These are phyloP conservation scores for Auricularia cornea DNA, from an alignment of 768 basidiomycete species.

Conservation along the genomic window DNA sequence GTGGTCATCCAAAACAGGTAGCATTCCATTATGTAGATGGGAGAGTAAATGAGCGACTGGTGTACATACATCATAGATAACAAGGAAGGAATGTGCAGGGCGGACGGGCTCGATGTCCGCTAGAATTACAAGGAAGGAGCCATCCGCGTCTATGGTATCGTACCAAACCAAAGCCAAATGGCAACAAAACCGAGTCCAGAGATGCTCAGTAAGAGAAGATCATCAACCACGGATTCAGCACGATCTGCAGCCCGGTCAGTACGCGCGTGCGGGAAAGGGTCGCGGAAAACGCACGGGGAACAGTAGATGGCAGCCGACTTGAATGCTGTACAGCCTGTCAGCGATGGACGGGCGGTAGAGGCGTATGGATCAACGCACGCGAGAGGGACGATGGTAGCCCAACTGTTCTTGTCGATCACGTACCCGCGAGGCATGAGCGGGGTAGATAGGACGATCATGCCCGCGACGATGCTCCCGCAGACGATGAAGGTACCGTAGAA, in stretches of 20 bases:
- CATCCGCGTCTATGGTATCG: no score
- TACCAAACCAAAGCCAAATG: no score
- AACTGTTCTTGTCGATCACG: conserved; percentile 48
- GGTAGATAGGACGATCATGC: conserved; percentile 50
- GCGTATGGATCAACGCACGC: conserved; percentile 35
- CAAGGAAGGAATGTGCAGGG: no score
- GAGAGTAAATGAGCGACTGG: no score
- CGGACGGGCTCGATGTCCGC: no score
- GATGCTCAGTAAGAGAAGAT: background rate
- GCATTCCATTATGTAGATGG: no score
- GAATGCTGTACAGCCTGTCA: background rate
- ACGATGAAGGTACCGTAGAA: conserved; percentile 61
- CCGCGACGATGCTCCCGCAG: conserved; percentile 40
- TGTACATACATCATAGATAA: no score
- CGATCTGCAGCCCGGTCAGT: background rate
- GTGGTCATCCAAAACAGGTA: no score
- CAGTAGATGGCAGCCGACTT: background rate
- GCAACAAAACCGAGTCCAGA: no score
- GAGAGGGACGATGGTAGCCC: conserved; percentile 58
- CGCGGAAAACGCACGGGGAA: background rate
- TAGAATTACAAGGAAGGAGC: no score
- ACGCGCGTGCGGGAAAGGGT: background rate
- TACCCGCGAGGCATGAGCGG: conserved; percentile 51
- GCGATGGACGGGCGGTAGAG: background rate
- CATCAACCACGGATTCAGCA: background rate